Percentiles rank a stretch among this genome's conserved stretches.
phyloP scores from a whole-genome alignment of 768 basidiomycete species.

The Boletus rubescentipes region DNA sequence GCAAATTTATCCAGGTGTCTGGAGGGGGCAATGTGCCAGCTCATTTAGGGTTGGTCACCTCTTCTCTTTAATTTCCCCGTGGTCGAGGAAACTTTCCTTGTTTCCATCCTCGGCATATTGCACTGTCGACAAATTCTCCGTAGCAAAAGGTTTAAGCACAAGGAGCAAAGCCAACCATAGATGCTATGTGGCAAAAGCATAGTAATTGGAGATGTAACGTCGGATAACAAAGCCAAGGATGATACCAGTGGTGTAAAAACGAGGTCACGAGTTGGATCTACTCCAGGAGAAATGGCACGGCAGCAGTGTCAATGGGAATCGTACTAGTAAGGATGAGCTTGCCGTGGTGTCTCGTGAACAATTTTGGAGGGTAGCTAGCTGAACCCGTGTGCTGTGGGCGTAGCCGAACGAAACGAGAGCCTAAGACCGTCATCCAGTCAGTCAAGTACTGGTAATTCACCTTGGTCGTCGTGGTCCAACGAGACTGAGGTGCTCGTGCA shows the following conservation, averaged over 20 bases:
- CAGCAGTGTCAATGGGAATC: too few relatives aligned
- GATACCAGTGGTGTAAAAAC: background rate
- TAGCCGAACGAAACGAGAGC: too few relatives aligned
- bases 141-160: background rate
- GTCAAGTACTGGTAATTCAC: too few relatives aligned
- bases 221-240: background rate
- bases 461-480: too few relatives aligned
- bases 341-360: too few relatives aligned
- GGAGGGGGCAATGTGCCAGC: constrained; percentile 5
- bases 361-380: too few relatives aligned
- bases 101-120: background rate
- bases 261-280: background rate
- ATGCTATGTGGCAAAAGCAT: background rate
- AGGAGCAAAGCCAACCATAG: background rate
- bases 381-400: too few relatives aligned
- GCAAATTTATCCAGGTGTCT: constrained; percentile 1
- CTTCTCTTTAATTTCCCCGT: background rate
- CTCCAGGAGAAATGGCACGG: background rate
- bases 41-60: constrained; percentile 1
- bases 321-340: too few relatives aligned
- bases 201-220: background rate
- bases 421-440: too few relatives aligned
- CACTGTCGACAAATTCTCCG: background rate
- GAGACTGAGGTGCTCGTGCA: too few relatives aligned
- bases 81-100: background rate